phyloP scores from a whole-genome alignment of 106 monocot genomes.

The Dactylorhiza incarnata region DNA sequence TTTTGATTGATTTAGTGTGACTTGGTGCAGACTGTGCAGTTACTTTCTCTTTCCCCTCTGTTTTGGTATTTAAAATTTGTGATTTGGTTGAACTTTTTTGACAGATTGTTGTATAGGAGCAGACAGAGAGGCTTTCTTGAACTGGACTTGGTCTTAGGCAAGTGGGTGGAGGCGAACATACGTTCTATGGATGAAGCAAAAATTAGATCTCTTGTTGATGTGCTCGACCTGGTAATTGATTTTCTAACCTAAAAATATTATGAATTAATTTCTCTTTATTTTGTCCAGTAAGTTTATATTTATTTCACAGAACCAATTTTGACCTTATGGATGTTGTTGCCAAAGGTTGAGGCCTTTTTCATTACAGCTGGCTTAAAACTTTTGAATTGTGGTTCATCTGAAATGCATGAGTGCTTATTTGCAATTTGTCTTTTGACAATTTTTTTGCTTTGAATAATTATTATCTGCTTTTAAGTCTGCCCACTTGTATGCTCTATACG shows the following conservation, averaged over 20 bases:
- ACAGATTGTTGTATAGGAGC: slow-evolving; percentile 77
- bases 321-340: background rate
- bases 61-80: background rate
- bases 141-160: slow-evolving; percentile 86
- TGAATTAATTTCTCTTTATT: background rate
- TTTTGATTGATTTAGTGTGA: background rate
- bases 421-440: too few species aligned
- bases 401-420: too few species aligned
- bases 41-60: background rate
- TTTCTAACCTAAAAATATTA: background rate
- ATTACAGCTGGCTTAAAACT: background rate
- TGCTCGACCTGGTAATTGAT: slow-evolving; percentile 75
- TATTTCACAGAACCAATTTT: background rate
- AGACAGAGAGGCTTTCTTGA: slow-evolving; percentile 92
- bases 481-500: too few species aligned
- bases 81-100: background rate
- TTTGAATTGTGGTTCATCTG: too few species aligned
- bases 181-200: slow-evolving; percentile 59
- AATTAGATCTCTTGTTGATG: slow-evolving; percentile 75
- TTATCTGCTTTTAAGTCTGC: too few species aligned
- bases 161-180: slow-evolving; percentile 88
- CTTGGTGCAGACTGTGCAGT: background rate
- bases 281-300: background rate
- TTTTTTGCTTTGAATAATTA: too few species aligned
- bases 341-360: background rate